A percentile compares a stretch with the other conserved stretches of the same genome.
Conservation (phyloP, 2,329 filamentous ascomycete genomes). For the Fusarium sp. region DNA sequence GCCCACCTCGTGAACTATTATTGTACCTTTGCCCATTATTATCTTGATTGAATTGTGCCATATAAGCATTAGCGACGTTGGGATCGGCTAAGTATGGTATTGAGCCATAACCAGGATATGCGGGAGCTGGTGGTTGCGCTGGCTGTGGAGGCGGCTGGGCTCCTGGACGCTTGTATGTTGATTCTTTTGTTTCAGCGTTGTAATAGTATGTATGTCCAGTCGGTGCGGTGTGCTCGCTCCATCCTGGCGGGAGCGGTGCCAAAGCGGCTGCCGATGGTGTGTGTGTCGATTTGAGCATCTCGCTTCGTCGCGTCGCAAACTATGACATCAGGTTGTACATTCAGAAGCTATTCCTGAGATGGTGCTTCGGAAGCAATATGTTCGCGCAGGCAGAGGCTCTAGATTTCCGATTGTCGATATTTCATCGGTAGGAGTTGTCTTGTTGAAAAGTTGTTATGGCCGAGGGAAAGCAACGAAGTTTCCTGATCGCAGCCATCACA, state of each 20-base stretch:
- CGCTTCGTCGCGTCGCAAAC: conserved; percentile 6
- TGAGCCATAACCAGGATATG: conserved; percentile 42
- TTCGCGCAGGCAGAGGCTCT: neutral
- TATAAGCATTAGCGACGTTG: conserved; percentile 68
- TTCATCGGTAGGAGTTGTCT: neutral
- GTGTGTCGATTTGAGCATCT: conserved; percentile 83
- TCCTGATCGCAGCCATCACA: neutral
- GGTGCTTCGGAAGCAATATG: neutral
- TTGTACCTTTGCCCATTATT: conserved; percentile 48
- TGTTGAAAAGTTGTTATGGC: neutral
- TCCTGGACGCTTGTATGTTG: conserved; percentile 84
- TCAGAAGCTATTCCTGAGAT: too few species aligned
- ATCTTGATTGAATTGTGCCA: conserved; percentile 63
- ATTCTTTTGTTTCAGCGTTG: conserved; percentile 82
- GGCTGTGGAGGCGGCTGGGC: conserved; percentile 35
- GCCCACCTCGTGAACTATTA: conserved; percentile 46
- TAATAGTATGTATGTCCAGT: conserved; percentile 91
- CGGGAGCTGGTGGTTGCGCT: conserved; percentile 47
- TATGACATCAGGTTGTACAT: conserved; percentile 23
- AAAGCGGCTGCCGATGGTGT: conserved; percentile 61
- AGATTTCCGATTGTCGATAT: neutral
- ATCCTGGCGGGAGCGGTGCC: conserved; percentile 78
- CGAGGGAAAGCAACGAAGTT: neutral
- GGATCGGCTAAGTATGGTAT: conserved; percentile 62
- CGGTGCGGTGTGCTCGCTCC: conserved; percentile 94